phyloP scores from a whole-genome alignment of 78 protist genomes.

The Diacronema lutheri region DNA sequence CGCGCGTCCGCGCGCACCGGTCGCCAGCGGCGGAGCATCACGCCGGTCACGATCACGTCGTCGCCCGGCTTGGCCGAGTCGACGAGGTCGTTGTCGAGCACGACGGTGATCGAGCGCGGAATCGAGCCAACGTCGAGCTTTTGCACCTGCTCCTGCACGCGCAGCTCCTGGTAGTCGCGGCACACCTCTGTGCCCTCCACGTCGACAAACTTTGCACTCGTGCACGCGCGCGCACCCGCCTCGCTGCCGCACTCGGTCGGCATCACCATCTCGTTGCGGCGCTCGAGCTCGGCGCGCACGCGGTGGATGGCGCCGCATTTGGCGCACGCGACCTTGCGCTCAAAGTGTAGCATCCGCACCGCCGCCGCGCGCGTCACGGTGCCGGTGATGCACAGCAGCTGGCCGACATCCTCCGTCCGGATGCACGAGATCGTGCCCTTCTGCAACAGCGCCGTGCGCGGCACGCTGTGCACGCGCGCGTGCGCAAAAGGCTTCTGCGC shows the following conservation, averaged over 20 bases:
- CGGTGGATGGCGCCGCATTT: not conserved
- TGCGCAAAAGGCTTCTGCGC: not conserved
- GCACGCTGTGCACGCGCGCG: not conserved
- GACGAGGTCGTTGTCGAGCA: conserved; percentile 4
- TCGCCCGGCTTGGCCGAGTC: conserved; percentile 22
- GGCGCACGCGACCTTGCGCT: not conserved
- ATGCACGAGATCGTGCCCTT: not conserved
- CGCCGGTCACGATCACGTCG: conserved; percentile 15
- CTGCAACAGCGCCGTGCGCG: not conserved
- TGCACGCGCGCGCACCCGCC: not conserved
- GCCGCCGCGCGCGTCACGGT: not conserved
- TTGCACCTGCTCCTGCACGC: conserved; percentile 21
- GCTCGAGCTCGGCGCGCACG: not conserved
- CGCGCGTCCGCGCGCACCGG: not conserved
- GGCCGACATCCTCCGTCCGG: not conserved
- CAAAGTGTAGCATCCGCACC: not conserved
- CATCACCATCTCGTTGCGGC: not conserved
- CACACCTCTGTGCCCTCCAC: conserved; percentile 1
- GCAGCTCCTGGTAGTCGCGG: conserved; percentile 16
- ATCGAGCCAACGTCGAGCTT: not conserved
- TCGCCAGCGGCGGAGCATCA: not conserved
- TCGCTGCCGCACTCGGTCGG: not conserved
- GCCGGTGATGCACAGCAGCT: not conserved
- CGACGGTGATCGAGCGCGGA: conserved; percentile 14
- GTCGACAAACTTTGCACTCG: not conserved